Conservation (phyloP, 2,329 filamentous ascomycete genomes). For the Pseudocercospora cruenta region DNA sequence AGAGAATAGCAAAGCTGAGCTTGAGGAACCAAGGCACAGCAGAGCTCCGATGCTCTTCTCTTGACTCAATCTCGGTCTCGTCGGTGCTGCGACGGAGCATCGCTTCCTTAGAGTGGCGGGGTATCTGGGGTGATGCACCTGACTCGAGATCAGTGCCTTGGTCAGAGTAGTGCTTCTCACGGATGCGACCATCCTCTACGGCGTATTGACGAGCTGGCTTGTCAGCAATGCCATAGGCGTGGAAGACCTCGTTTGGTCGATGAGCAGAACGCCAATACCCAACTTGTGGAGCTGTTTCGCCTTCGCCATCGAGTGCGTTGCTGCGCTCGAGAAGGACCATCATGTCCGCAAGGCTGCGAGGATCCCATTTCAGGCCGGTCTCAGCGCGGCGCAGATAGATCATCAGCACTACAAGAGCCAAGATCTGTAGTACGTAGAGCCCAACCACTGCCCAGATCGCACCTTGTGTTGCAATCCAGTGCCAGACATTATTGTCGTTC, state of each 20-base stretch:
- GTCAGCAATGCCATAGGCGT: conserved; percentile 72
- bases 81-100: conserved; percentile 29
- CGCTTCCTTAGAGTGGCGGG: conserved; percentile 50
- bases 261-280: conserved; percentile 81
- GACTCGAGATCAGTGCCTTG: conserved; percentile 39
- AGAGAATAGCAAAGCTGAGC: conserved; percentile 66
- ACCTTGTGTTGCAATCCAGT: conserved; percentile 77
- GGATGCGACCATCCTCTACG: conserved; percentile 52
- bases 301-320: conserved; percentile 67
- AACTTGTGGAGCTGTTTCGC: conserved; percentile 64
- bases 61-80: neutral
- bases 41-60: conserved; percentile 13
- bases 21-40: conserved; percentile 73
- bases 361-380: conserved; percentile 85
- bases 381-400: conserved; percentile 56
- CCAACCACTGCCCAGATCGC: conserved; percentile 77
- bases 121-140: conserved; percentile 18
- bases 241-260: conserved; percentile 69
- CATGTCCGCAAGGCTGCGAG: conserved; percentile 78
- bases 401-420: conserved; percentile 62
- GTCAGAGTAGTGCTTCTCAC: conserved; percentile 46
- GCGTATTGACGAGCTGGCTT: conserved; percentile 56
- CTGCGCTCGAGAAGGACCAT: conserved; percentile 77
- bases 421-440: conserved; percentile 70
- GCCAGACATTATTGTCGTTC: conserved; percentile 64